Evolutionary conservation across 2,329 filamentous ascomycete species (phyloP).

Genomic region (Pseudonectria foliicola): DNA sequence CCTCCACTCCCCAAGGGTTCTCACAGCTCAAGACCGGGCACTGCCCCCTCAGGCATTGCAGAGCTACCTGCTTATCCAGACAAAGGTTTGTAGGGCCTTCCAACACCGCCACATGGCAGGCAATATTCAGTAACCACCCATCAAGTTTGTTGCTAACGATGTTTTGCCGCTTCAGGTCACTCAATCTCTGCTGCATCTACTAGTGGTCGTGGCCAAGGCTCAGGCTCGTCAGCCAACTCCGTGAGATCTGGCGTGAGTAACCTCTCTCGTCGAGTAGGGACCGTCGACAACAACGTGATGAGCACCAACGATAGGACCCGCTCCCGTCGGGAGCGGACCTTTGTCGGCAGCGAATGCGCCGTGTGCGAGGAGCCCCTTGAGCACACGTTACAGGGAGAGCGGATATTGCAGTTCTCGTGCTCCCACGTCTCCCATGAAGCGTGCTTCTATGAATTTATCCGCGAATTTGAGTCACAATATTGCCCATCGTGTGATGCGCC

Average conservation of each 20-base stretch:
- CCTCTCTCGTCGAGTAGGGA: constrained; percentile 28
- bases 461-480: constrained; percentile 86
- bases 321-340: constrained; percentile 82
- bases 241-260: constrained; percentile 26
- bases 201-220: constrained; percentile 21
- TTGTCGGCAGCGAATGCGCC: constrained; percentile 89
- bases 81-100: constrained; percentile 28
- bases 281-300: constrained; percentile 37
- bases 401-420: constrained; percentile 92
- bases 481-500: constrained; percentile 93
- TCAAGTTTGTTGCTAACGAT: constrained; percentile 5
- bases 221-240: constrained; percentile 27
- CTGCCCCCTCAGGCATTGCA: constrained; percentile 18
- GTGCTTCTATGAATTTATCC: constrained; percentile 98
- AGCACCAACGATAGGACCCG: constrained; percentile 60
- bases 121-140: neutral
- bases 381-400: constrained; percentile 88
- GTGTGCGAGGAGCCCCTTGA: constrained; percentile 96
- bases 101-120: neutral
- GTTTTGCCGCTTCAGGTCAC: constrained; percentile 14
- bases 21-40: constrained; percentile 20
- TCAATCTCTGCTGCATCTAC: constrained; percentile 21
- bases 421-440: constrained; percentile 96
- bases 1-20: constrained; percentile 4
- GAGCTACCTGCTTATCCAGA: constrained; percentile 31